Percentiles rank a stretch among this genome's conserved stretches.
Evolutionary conservation across 495 filamentous ascomycete species (phyloP).

Genomic region (Aspergillus haitiensis): DNA sequence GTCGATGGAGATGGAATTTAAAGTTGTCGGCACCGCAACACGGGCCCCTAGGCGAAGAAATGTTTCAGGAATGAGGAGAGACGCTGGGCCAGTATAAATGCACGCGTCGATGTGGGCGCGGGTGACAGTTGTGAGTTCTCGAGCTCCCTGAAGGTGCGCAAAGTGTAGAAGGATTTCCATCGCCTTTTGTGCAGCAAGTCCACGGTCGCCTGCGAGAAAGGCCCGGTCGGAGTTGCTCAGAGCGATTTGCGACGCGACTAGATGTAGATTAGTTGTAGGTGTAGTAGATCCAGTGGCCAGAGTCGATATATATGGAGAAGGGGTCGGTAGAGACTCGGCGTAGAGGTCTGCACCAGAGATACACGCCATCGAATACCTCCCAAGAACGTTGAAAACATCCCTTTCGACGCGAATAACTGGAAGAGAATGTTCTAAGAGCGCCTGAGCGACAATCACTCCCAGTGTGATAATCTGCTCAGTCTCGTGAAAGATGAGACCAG

Average conservation of each 20-base stretch:
- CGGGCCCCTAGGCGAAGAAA: conserved; percentile 26
- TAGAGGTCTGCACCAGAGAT: too few relatives aligned
- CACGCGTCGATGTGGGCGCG: conserved; percentile 37
- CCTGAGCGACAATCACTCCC: conserved; percentile 31
- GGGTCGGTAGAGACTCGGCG: too few relatives aligned
- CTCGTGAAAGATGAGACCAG: conserved; percentile 29
- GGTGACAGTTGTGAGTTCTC: conserved; percentile 25
- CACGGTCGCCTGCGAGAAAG: conserved; percentile 26
- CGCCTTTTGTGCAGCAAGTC: conserved; percentile 26
- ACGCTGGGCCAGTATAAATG: conserved; percentile 36
- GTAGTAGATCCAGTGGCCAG: background rate
- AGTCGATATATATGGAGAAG: background rate
- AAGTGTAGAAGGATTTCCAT: conserved; percentile 29
- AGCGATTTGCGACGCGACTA: background rate
- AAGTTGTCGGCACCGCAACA: conserved; percentile 30
- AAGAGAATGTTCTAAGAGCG: conserved; percentile 30
- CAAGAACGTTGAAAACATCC: conserved; percentile 12
- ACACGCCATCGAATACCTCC: too few relatives aligned
- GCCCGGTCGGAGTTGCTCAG: conserved; percentile 19
- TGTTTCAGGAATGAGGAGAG: conserved; percentile 25
- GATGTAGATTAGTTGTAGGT: background rate
- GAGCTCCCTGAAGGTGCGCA: conserved; percentile 25
- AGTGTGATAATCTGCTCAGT: conserved; percentile 33
- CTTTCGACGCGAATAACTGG: conserved; percentile 27
- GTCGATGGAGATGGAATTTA: conserved; percentile 40